Evolutionary conservation across 2,329 filamentous ascomycete species (phyloP).

Genomic region (Talaromyces sp.): DNA sequence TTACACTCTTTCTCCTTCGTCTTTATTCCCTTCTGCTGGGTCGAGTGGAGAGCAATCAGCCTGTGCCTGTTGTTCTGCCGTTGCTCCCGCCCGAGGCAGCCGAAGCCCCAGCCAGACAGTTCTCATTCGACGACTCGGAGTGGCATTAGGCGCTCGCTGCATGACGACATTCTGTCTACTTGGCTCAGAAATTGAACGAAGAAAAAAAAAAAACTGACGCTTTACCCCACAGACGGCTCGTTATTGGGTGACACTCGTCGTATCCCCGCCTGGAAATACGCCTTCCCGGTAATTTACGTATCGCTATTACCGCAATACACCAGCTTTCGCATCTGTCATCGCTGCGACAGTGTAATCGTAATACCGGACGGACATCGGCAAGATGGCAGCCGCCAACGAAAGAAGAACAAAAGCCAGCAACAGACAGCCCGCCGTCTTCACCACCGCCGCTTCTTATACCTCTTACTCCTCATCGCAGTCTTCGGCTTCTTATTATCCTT

Average conservation of each 20-base stretch:
- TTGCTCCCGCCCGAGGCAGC: constrained; percentile 2
- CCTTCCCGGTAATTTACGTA: background rate
- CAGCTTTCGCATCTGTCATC: background rate
- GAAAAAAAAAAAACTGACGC: background rate
- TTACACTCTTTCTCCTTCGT: background rate
- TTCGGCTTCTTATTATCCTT: constrained; percentile 16
- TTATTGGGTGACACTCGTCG: background rate
- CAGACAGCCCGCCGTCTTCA: background rate
- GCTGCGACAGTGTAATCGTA: background rate
- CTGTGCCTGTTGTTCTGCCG: background rate
- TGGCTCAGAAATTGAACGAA: background rate
- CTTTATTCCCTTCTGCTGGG: background rate
- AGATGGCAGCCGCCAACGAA: constrained; percentile 1
- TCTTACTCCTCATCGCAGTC: constrained; percentile 16
- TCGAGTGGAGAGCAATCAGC: background rate
- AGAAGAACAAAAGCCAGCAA: background rate
- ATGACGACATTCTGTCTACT: background rate
- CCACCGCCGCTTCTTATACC: constrained; percentile 3
- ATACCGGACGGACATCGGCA: background rate
- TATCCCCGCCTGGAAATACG: constrained; percentile 5
- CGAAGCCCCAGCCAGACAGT: background rate
- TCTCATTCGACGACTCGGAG: background rate
- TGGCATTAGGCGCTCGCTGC: background rate
- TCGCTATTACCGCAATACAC: background rate
- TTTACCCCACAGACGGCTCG: background rate